Percentiles rank a stretch among this genome's conserved stretches.
Conservation (phyloP, 2,329 filamentous ascomycete species). For the Xylariaceae sp. region DNA sequence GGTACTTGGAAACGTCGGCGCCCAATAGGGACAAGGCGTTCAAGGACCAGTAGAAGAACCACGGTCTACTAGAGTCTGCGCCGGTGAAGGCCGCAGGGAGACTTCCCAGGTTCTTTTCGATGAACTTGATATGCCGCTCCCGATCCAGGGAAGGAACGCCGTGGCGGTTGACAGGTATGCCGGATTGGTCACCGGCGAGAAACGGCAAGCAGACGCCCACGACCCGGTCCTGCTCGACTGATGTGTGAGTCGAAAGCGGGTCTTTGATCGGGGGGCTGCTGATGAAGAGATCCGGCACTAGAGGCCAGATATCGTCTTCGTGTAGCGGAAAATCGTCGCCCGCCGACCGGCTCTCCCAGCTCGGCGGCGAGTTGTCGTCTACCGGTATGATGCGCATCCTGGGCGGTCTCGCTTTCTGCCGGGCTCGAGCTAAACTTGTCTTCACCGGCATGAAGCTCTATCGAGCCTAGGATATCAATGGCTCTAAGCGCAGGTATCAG, state of each 20-base stretch:
- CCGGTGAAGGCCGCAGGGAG: conserved; percentile 66
- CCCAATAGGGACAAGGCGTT: conserved; percentile 70
- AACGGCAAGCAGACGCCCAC: conserved; percentile 64
- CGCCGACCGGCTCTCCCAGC: conserved; percentile 7
- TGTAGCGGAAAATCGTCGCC: conserved; percentile 8
- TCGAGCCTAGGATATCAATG: background rate
- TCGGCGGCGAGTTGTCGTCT: conserved; percentile 1
- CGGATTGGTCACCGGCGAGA: conserved; percentile 49
- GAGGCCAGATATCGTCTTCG: conserved; percentile 17
- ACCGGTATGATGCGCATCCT: conserved; percentile 17
- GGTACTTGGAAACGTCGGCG: conserved; percentile 64
- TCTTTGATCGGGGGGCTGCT: conserved; percentile 60
- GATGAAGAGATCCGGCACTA: conserved; percentile 53
- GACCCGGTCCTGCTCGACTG: conserved; percentile 61
- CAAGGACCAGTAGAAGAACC: conserved; percentile 92
- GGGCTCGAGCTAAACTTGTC: conserved; percentile 29
- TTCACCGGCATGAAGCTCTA: conserved; percentile 29
- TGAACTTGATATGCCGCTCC: conserved; percentile 54
- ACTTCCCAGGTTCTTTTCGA: conserved; percentile 51
- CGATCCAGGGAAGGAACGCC: conserved; percentile 73
- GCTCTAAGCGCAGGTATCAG: conserved; percentile 3
- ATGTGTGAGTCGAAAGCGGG: conserved; percentile 60
- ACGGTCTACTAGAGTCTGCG: conserved; percentile 83
- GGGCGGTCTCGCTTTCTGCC: conserved; percentile 22
- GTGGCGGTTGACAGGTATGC: conserved; percentile 56